Percentiles rank a stretch among this genome's conserved stretches.
phyloP scores from a whole-genome alignment of 2,329 filamentous ascomycete species.

The Trichoderma atrobrunneum region DNA sequence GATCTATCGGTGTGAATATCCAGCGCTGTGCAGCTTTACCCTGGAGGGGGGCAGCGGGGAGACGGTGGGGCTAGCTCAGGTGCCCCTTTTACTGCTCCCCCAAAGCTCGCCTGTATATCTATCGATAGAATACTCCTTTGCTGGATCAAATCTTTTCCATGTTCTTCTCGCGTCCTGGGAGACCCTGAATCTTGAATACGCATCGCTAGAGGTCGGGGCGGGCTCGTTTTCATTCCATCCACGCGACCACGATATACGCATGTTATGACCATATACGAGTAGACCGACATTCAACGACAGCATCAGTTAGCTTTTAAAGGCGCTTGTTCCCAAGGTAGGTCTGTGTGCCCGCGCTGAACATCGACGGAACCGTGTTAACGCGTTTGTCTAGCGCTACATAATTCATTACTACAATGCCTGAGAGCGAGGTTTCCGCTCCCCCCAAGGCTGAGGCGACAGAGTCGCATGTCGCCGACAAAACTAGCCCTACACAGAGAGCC shows the following conservation, averaged over 20 bases:
- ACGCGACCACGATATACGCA: slow-evolving; percentile 8
- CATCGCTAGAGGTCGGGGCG: background rate
- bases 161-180: background rate
- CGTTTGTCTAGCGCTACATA: background rate
- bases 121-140: background rate
- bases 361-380: background rate
- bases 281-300: background rate
- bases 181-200: background rate
- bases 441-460: slow-evolving; percentile 1
- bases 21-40: slow-evolving; percentile 2
- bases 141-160: background rate
- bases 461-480: background rate
- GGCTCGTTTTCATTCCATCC: background rate
- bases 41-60: slow-evolving; percentile 13
- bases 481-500: background rate
- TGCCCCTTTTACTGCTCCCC: slow-evolving; percentile 17
- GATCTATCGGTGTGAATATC: background rate
- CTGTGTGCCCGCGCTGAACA: background rate
- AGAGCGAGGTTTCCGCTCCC: background rate
- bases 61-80: slow-evolving; percentile 14
- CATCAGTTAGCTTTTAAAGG: background rate
- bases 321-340: slow-evolving; percentile 1
- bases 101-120: slow-evolving; percentile 5
- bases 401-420: background rate
- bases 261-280: slow-evolving; percentile 1